A percentile compares a stretch with the other conserved stretches of the same genome.
Conservation (phyloP, 441 rosid species). For the Populus hybrid region DNA sequence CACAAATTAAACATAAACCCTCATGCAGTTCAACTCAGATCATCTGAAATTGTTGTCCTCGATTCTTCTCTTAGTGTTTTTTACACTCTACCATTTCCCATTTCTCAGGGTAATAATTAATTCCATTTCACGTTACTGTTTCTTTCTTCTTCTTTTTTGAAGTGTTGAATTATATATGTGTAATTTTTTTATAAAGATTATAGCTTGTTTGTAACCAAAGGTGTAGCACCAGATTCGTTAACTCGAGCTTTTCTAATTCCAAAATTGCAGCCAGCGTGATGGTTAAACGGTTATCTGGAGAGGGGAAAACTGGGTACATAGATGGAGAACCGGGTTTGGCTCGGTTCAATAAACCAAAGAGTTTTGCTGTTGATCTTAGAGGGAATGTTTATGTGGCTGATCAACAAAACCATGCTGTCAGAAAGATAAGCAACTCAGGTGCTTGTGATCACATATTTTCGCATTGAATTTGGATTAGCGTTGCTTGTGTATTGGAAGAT, state of each 20-base stretch:
- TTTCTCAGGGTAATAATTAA: slow-evolving; percentile 40
- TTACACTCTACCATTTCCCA: slow-evolving; percentile 48
- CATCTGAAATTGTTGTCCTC: slow-evolving; percentile 52
- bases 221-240: neutral
- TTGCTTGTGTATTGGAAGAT: neutral
- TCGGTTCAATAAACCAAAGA: slow-evolving; percentile 44
- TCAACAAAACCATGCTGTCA: slow-evolving; percentile 44
- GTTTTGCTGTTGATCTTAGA: slow-evolving; percentile 52
- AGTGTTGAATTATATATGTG: neutral
- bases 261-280: slow-evolving; percentile 31
- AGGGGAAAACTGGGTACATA: slow-evolving; percentile 30
- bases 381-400: slow-evolving; percentile 78
- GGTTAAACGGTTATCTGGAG: slow-evolving; percentile 45
- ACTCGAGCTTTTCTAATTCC: neutral
- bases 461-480: neutral
- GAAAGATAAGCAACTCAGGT: slow-evolving; percentile 63
- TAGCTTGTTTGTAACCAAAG: neutral
- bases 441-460: neutral
- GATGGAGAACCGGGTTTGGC: slow-evolving; percentile 54
- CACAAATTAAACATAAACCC: slow-evolving; percentile 48
- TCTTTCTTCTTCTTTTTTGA: neutral
- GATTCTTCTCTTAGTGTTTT: slow-evolving; percentile 40
- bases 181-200: neutral
- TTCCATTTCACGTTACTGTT: neutral
- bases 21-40: slow-evolving; percentile 31